Evolutionary conservation across 1,139 yeast genomes (phyloP).

Genomic region (Geotrichum phurueaensis): DNA sequence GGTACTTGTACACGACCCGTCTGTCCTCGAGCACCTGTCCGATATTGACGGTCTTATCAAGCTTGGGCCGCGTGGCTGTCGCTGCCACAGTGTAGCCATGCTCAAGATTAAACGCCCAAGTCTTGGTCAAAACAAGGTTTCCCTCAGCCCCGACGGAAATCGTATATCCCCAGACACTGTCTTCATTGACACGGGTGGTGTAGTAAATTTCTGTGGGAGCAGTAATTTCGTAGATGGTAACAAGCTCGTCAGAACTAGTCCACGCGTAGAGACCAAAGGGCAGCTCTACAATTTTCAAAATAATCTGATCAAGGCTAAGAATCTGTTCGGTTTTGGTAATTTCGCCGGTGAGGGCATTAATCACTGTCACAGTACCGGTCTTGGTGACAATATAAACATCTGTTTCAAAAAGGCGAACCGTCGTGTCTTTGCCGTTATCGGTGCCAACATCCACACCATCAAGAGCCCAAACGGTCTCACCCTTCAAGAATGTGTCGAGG

Average conservation of each 20-base stretch:
- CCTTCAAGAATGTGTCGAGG: slow-evolving; percentile 39
- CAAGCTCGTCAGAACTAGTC: slow-evolving; percentile 19
- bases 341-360: slow-evolving; percentile 26
- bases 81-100: slow-evolving; percentile 38
- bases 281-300: slow-evolving; percentile 8
- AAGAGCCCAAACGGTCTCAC: slow-evolving; percentile 41
- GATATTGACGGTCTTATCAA: slow-evolving; percentile 51
- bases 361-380: slow-evolving; percentile 19
- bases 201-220: slow-evolving; percentile 21
- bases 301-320: slow-evolving; percentile 13
- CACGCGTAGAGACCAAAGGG: slow-evolving; percentile 17
- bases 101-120: slow-evolving; percentile 27
- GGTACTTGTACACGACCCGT: slow-evolving; percentile 75
- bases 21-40: slow-evolving; percentile 69
- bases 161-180: slow-evolving; percentile 23
- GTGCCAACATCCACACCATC: slow-evolving; percentile 23
- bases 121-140: slow-evolving; percentile 11
- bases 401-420: slow-evolving; percentile 19
- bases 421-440: slow-evolving; percentile 20
- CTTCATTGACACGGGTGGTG: slow-evolving; percentile 17
- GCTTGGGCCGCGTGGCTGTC: slow-evolving; percentile 39
- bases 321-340: slow-evolving; percentile 3
- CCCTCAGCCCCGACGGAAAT: slow-evolving; percentile 19
- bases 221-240: slow-evolving; percentile 4
- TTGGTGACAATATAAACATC: slow-evolving; percentile 24